These are phyloP conservation scores for Carallia pectinifolia DNA, from an alignment of 345 rosid genomes.

Conservation along the genomic window DNA sequence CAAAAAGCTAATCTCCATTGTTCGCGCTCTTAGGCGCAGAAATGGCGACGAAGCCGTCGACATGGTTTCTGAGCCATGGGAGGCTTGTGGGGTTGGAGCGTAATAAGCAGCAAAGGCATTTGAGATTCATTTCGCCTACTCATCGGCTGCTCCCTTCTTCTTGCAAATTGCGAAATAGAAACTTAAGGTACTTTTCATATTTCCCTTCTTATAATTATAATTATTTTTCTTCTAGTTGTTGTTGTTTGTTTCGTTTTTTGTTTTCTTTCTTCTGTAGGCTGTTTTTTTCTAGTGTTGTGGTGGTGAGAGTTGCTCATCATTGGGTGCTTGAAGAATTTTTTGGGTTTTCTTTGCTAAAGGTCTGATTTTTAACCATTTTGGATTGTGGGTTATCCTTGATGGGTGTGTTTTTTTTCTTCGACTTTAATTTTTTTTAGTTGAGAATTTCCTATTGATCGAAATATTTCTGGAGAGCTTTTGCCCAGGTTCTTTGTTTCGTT, in stretches of 20 bases:
- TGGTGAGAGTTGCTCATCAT: background rate
- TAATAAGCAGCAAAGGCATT: constrained; percentile 15
- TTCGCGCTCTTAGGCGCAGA: background rate
- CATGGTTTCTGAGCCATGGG: constrained; percentile 47
- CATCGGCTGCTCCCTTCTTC: constrained; percentile 53
- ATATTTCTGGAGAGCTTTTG: too few relatives aligned
- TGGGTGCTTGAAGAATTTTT: background rate
- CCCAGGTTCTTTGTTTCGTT: too few relatives aligned
- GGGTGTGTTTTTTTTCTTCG: background rate
- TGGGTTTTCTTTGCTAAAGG: background rate
- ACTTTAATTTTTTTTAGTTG: background rate
- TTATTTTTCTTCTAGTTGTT: background rate
- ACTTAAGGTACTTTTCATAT: constrained; percentile 41
- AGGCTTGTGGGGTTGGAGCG: constrained; percentile 37
- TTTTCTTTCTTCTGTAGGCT: background rate
- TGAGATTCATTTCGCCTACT: constrained; percentile 40
- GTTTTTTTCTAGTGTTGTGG: background rate
- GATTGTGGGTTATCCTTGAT: background rate
- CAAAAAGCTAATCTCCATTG: too few relatives aligned
- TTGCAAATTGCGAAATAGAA: constrained; percentile 67
- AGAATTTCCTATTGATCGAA: background rate
- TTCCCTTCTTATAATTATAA: too few relatives aligned
- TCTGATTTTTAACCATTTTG: background rate
- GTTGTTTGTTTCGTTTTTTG: background rate
- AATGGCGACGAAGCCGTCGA: constrained; percentile 62